A percentile compares a stretch with the other conserved stretches of the same genome.
Conservation (phyloP, 805 yeast species). For the Yarrowia sp. region DNA sequence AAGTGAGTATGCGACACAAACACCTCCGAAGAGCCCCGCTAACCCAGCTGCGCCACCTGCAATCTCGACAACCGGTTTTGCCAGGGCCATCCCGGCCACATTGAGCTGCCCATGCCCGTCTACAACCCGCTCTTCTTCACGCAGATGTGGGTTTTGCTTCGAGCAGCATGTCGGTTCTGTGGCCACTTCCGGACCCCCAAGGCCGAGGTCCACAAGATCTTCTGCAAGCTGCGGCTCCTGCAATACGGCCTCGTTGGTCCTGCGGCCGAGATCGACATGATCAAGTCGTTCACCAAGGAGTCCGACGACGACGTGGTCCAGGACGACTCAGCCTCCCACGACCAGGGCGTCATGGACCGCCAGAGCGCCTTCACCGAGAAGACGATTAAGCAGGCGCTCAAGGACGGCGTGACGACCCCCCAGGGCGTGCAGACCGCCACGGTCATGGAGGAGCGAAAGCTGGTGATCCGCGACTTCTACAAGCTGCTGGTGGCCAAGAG, state of each 20-base stretch:
- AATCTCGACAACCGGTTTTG: slow-evolving; percentile 91
- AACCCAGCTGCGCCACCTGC: slow-evolving; percentile 75
- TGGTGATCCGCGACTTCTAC: slow-evolving; percentile 59
- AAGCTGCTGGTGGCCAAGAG: slow-evolving; percentile 69
- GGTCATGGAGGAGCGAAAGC: slow-evolving; percentile 82
- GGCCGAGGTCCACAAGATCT: slow-evolving; percentile 68
- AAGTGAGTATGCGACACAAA: slow-evolving; percentile 38
- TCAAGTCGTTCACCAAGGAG: slow-evolving; percentile 51
- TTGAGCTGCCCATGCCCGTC: slow-evolving; percentile 92
- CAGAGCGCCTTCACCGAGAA: slow-evolving; percentile 69
- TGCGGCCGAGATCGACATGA: slow-evolving; percentile 67
- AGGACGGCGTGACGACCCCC: slow-evolving; percentile 67
- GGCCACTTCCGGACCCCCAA: slow-evolving; percentile 73
- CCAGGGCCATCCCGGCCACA: slow-evolving; percentile 98
- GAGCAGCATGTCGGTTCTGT: slow-evolving; percentile 87
- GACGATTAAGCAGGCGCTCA: slow-evolving; percentile 69
- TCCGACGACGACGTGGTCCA: slow-evolving; percentile 42
- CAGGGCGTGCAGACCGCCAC: slow-evolving; percentile 78
- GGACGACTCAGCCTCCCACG: slow-evolving; percentile 40
- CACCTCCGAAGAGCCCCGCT: not conserved
- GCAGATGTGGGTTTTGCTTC: slow-evolving; percentile 79
- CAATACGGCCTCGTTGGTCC: slow-evolving; percentile 89
- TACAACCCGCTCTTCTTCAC: slow-evolving; percentile 93
- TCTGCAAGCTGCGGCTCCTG: slow-evolving; percentile 73
- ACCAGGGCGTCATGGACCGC: slow-evolving; percentile 46